These are phyloP conservation scores for Boletellus sp. DNA, from an alignment of 768 basidiomycete species.

Conservation along the genomic window DNA sequence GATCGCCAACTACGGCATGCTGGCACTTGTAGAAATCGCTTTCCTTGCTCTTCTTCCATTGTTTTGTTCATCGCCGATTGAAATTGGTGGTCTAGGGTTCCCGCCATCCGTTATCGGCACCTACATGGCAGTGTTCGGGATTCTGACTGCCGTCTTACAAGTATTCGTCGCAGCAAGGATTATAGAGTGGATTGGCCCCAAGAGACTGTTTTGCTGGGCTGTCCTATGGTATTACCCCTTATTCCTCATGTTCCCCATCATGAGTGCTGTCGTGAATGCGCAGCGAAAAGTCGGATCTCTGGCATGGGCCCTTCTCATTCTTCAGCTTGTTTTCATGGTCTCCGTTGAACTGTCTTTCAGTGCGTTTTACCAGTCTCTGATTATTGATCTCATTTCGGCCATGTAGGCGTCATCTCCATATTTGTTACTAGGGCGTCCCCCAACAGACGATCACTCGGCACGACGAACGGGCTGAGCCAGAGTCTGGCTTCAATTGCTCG, in stretches of 20 bases:
- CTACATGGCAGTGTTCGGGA: slow-evolving; percentile 34
- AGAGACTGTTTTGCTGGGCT: slow-evolving; percentile 36
- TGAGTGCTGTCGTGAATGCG: slow-evolving; percentile 36
- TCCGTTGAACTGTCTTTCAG: slow-evolving; percentile 42
- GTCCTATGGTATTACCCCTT: slow-evolving; percentile 36
- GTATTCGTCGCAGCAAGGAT: slow-evolving; percentile 37
- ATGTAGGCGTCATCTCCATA: slow-evolving; percentile 45
- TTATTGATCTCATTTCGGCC: neutral
- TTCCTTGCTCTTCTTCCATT: slow-evolving; percentile 40
- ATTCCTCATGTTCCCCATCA: slow-evolving; percentile 42
- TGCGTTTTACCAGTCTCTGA: slow-evolving; percentile 16
- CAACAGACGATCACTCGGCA: slow-evolving; percentile 48
- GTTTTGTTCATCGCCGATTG: slow-evolving; percentile 41
- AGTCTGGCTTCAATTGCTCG: slow-evolving; percentile 42
- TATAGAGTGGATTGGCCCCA: slow-evolving; percentile 39
- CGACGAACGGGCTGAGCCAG: slow-evolving; percentile 54
- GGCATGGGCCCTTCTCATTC: slow-evolving; percentile 37
- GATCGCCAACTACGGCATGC: slow-evolving; percentile 38
- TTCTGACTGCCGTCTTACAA: slow-evolving; percentile 39
- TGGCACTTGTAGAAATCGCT: slow-evolving; percentile 42
- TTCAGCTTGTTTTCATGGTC: slow-evolving; percentile 21
- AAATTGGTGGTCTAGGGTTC: slow-evolving; percentile 41
- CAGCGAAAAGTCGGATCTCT: slow-evolving; percentile 29
- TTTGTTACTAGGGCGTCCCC: slow-evolving; percentile 52
- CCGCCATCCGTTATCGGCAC: slow-evolving; percentile 40